Evolutionary conservation across 2,329 filamentous ascomycete genomes (phyloP).

Genomic region (Pyricularia pennisetigena): DNA sequence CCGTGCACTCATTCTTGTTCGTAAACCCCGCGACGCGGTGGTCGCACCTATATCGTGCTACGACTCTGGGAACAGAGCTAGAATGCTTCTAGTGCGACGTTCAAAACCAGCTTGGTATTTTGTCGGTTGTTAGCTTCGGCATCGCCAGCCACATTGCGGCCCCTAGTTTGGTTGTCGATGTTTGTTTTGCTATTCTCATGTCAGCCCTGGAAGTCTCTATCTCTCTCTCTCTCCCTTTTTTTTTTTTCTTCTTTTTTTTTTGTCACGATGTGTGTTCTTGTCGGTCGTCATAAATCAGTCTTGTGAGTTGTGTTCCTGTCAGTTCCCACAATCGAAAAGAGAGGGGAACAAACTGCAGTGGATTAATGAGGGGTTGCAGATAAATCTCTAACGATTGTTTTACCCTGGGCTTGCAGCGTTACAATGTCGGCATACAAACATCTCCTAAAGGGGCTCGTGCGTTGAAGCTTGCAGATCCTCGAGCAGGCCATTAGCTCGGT

Average conservation of each 20-base stretch:
- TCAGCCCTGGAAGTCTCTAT: too few relatives aligned
- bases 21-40: too few relatives aligned
- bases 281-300: not conserved
- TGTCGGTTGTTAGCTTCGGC: not conserved
- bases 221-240: not conserved
- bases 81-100: not conserved
- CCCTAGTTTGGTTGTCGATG: not conserved
- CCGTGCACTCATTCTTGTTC: not conserved
- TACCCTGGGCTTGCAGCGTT: slow-evolving; percentile 1
- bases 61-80: not conserved
- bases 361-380: not conserved
- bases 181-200: not conserved
- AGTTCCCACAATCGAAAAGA: not conserved
- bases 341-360: not conserved
- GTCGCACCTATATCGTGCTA: not conserved
- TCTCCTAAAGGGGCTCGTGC: not conserved
- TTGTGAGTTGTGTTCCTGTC: not conserved
- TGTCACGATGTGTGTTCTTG: too few relatives aligned
- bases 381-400: not conserved
- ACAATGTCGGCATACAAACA: not conserved
- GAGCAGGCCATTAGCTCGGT: not conserved
- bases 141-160: not conserved
- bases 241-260: too few relatives aligned
- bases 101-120: not conserved
- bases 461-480: not conserved